A percentile compares a stretch with the other conserved stretches of the same genome.
Conservation (phyloP, 345 rosid genomes). For the Viola odorata region DNA sequence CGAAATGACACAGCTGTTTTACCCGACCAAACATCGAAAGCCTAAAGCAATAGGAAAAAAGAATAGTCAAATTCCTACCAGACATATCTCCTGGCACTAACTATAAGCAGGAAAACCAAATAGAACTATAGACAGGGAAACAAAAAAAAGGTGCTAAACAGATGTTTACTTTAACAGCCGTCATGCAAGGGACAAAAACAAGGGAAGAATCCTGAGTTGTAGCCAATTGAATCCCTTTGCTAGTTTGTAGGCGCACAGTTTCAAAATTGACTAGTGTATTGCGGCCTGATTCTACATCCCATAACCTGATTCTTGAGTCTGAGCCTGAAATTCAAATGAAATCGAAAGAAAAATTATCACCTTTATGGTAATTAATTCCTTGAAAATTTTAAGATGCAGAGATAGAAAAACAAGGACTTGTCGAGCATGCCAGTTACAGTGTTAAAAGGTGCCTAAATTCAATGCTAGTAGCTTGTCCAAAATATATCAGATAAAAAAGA, state of each 20-base stretch:
- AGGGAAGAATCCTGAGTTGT: conserved; percentile 57
- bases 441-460: too few species aligned
- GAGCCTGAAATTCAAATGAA: conserved; percentile 45
- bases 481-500: too few species aligned
- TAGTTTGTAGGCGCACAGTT: conserved; percentile 75
- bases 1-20: conserved; percentile 50
- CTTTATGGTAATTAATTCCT: background rate
- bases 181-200: conserved; percentile 84
- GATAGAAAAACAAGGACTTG: too few species aligned
- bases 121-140: background rate
- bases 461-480: too few species aligned
- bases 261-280: conserved; percentile 90
- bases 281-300: conserved; percentile 91
- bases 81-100: background rate
- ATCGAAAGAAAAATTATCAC: background rate
- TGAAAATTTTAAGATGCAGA: too few species aligned
- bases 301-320: conserved; percentile 87
- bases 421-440: too few species aligned
- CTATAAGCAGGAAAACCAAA: background rate
- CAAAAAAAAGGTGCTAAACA: conserved; percentile 2
- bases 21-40: conserved; percentile 83
- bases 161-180: conserved; percentile 56
- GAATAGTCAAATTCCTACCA: conserved; percentile 4
- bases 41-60: conserved; percentile 34
- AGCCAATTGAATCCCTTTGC: conserved; percentile 65